Percentiles rank a stretch among this genome's conserved stretches.
Conservation (phyloP, 2,329 filamentous ascomycete genomes). For the Beauveria medogensis region DNA sequence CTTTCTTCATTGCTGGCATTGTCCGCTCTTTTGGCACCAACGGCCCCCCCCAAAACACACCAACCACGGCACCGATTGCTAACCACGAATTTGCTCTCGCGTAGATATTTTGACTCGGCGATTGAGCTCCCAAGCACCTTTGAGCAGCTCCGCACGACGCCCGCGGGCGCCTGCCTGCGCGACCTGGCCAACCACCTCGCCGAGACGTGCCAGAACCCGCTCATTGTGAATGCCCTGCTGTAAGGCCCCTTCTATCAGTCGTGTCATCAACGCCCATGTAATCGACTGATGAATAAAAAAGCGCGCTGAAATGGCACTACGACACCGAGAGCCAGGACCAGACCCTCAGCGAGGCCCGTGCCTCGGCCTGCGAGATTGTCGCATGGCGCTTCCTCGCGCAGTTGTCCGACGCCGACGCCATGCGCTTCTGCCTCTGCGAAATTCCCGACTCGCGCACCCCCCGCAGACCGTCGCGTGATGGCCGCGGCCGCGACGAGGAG, state of each 20-base stretch:
- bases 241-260: conserved; percentile 33
- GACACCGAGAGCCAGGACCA: conserved; percentile 54
- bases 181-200: conserved; percentile 57
- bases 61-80: not conserved
- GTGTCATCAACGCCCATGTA: not conserved
- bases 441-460: conserved; percentile 38
- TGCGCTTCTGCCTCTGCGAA: conserved; percentile 68
- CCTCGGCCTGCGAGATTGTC: conserved; percentile 70
- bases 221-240: conserved; percentile 66
- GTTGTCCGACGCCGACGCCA: conserved; percentile 63
- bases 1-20: no score
- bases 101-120: conserved; percentile 54
- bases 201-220: conserved; percentile 55
- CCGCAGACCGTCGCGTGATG: conserved; percentile 11
- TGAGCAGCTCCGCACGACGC: conserved; percentile 63
- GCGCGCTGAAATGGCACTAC: conserved; percentile 69
- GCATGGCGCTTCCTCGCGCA: conserved; percentile 70
- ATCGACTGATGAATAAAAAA: conserved; percentile 21
- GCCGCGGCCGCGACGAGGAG: conserved; percentile 27
- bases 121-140: conserved; percentile 61
- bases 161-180: conserved; percentile 50
- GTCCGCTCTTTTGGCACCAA: no score
- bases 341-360: conserved; percentile 59
- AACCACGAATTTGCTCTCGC: not conserved
- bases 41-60: no score